phyloP scores from a whole-genome alignment of 1,284 basidiomycete genomes.

The Cryptococcus wingfieldii region DNA sequence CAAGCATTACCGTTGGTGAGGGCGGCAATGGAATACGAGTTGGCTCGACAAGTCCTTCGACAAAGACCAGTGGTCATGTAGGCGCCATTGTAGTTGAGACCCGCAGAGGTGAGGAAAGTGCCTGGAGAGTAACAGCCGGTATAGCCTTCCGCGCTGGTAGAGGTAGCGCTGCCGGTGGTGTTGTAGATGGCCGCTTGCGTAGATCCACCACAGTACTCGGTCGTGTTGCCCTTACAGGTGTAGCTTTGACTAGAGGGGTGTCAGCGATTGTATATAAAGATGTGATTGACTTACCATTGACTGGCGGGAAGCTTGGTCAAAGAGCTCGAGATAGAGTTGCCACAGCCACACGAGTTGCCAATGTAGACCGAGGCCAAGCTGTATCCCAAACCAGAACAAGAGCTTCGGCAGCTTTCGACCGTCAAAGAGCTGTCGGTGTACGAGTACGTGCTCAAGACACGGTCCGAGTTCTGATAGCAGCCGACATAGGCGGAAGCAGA shows the following conservation, averaged over 20 bases:
- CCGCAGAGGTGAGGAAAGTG: conserved; percentile 14
- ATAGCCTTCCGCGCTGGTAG: conserved; percentile 17
- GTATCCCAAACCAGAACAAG: conserved; percentile 22
- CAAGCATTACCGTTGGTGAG: conserved; percentile 22
- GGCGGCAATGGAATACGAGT: conserved; percentile 23
- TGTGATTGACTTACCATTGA: background rate
- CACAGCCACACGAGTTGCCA: conserved; percentile 26
- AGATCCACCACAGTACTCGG: conserved; percentile 15
- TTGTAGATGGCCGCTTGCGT: conserved; percentile 12
- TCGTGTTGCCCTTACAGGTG: conserved; percentile 12
- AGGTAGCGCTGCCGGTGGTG: conserved; percentile 6
- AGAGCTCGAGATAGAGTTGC: conserved; percentile 13
- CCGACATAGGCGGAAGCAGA: conserved; percentile 10
- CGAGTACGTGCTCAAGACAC: conserved; percentile 17
- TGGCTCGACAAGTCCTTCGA: conserved; percentile 12
- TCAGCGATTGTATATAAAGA: too few species aligned
- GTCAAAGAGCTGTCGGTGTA: conserved; percentile 19
- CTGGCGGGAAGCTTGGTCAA: conserved; percentile 8
- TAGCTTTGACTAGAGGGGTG: conserved; percentile 13
- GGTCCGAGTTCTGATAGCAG: conserved; percentile 17
- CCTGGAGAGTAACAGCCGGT: conserved; percentile 28
- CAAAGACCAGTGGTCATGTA: conserved; percentile 19
- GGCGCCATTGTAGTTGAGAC: conserved; percentile 13
- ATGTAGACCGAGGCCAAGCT: conserved; percentile 10
- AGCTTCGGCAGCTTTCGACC: conserved; percentile 16